Percentiles rank a stretch among this genome's conserved stretches.
Evolutionary conservation across 257 asterid species (phyloP).

Genomic region (Salvia splendens): DNA sequence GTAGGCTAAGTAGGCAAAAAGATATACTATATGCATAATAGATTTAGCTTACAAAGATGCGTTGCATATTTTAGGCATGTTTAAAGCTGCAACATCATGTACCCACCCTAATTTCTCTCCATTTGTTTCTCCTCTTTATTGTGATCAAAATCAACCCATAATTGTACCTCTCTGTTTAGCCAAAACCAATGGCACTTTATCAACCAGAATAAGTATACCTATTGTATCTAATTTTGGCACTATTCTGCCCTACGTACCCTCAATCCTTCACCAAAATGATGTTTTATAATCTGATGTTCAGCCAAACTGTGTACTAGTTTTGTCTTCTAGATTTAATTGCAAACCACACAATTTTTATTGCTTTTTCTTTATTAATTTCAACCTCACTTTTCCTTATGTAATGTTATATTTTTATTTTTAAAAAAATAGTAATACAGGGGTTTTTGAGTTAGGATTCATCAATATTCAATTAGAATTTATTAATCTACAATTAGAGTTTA

Average conservation of each 20-base stretch:
- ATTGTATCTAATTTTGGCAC: conserved; percentile 19
- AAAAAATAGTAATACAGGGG: no score
- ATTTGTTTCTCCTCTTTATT: background rate
- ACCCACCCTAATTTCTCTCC: background rate
- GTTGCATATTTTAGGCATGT: conserved; percentile 35
- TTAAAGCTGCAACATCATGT: conserved; percentile 57
- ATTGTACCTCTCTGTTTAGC: conserved; percentile 15
- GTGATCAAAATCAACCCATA: background rate
- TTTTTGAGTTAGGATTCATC: no score
- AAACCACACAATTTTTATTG: no score
- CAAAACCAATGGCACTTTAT: conserved; percentile 17
- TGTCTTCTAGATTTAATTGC: no score
- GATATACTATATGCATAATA: conserved; percentile 48
- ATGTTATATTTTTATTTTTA: no score
- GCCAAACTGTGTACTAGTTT: no score
- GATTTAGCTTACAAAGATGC: conserved; percentile 38
- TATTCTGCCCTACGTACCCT: background rate
- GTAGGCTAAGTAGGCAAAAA: conserved; percentile 33
- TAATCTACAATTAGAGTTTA: no score
- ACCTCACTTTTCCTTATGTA: no score
- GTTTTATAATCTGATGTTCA: background rate
- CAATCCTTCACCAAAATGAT: background rate
- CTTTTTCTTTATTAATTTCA: no score
- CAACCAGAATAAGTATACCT: conserved; percentile 25
- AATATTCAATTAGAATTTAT: no score